Base-by-base conservation (phyloP, 2,329 filamentous ascomycete genomes). In the Cladophialophora carrionii region DNA sequence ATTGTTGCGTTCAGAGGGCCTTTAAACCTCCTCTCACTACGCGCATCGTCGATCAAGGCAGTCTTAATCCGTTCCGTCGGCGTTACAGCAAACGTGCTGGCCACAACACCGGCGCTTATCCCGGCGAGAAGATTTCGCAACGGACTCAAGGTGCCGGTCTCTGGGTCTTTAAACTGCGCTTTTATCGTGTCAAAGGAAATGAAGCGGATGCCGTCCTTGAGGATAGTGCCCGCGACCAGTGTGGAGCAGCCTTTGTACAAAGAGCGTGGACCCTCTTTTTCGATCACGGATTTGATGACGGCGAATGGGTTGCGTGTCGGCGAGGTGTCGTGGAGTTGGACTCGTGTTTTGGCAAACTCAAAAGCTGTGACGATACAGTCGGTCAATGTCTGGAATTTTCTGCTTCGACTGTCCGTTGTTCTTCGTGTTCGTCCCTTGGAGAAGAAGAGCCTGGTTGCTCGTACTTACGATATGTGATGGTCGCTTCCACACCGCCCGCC, bases 11-110 rank as follows among this genome's bases (percentile, higher is more conserved):
- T 84, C 41, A 78, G 68, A 0, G 83, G 79, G 4, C 79, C 80
- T 1, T 75, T 77, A 73, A 86, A 88, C 20, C 81, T 76, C 43
- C 77, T 79, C 22, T 70, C 68, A 48, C 61, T 53, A 14, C 84
- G 76, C 7, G 84, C 85, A 71, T 88, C 86, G 72, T 88, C 86
- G 65, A 88, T 88, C 71, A 89, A 73, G 0, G 87, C 87, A 1
- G 88, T 90, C 73, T 90, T 90, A 72, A 90, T 85, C 17, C 87
- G 80, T 71, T 90, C 88, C 0, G 86, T 88, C 0, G 88, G 88
- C 1, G 87, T 90, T 0, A 90, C 87, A 1, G 86, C 87, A n/a
- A 84, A 81, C 0, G 87, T 79, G 61, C 82, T 86, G 20, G 87
- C 87, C 0, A 87, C 81, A 0, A 86, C 81, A 0, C 88, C 88